phyloP scores from a whole-genome alignment of 345 rosid species.

The Turnera subulata region DNA sequence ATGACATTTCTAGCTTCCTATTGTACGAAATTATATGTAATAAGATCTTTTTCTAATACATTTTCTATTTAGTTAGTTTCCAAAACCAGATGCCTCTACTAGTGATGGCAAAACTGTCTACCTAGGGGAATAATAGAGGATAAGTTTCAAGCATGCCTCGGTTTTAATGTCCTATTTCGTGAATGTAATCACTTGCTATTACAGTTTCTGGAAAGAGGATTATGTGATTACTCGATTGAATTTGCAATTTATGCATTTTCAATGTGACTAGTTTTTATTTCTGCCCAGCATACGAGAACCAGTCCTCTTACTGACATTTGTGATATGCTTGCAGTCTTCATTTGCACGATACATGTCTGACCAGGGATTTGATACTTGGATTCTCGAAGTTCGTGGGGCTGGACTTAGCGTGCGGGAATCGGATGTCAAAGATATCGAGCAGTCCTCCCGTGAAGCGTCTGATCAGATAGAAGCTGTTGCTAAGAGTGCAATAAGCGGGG shows the following conservation, averaged over 20 bases:
- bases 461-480: slow-evolving; percentile 57
- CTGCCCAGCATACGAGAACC: neutral
- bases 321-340: slow-evolving; percentile 54
- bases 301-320: slow-evolving; percentile 6
- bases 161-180: too few relatives aligned
- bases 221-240: too few relatives aligned
- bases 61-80: too few relatives aligned
- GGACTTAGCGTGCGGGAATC: slow-evolving; percentile 72
- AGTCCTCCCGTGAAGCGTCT: slow-evolving; percentile 44
- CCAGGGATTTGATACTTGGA: slow-evolving; percentile 96
- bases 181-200: too few relatives aligned
- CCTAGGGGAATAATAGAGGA: too few relatives aligned
- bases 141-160: too few relatives aligned
- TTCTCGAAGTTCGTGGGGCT: slow-evolving; percentile 94
- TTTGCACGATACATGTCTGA: slow-evolving; percentile 82
- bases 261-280: neutral
- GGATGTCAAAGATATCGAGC: slow-evolving; percentile 48
- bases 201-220: too few relatives aligned
- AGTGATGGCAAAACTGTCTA: too few relatives aligned
- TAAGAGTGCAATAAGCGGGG: slow-evolving; percentile 37
- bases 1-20: neutral
- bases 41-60: too few relatives aligned
- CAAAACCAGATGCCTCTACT: too few relatives aligned
- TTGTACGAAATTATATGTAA: neutral
- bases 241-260: too few relatives aligned